Conservation (phyloP, 2,329 filamentous ascomycete species). For the Penicillium janthinellum region DNA sequence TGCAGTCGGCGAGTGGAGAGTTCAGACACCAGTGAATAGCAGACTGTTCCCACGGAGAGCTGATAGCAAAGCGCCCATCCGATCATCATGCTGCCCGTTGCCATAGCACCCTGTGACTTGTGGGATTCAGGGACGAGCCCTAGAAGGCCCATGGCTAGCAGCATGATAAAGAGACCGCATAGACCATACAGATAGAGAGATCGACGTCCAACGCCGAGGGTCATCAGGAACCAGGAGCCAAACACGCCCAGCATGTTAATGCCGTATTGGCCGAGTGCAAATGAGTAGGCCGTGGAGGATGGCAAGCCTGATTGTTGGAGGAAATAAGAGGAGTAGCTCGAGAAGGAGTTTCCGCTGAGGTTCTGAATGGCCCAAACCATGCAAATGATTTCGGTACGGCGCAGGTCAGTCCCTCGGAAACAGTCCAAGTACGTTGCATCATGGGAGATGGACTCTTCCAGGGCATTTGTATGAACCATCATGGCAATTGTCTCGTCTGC, state of each 20-base stretch:
- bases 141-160: constrained; percentile 81
- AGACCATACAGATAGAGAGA: constrained; percentile 75
- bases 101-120: constrained; percentile 64
- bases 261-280: constrained; percentile 61
- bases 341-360: constrained; percentile 64
- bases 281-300: constrained; percentile 38
- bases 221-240: constrained; percentile 80
- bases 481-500: constrained; percentile 83
- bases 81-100: constrained; percentile 83
- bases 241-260: constrained; percentile 79
- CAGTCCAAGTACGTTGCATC: constrained; percentile 79
- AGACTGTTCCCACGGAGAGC: constrained; percentile 83
- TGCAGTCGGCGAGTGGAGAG: constrained; percentile 78
- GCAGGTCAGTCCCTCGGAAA: constrained; percentile 75
- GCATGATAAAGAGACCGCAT: constrained; percentile 71
- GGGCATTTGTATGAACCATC: constrained; percentile 85
- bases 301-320: constrained; percentile 57
- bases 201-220: constrained; percentile 71
- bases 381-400: constrained; percentile 73
- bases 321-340: constrained; percentile 66
- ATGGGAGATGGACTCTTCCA: constrained; percentile 73
- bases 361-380: constrained; percentile 69
- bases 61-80: constrained; percentile 82
- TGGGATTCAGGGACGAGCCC: constrained; percentile 68
- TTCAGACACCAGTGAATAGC: constrained; percentile 85